These are phyloP conservation scores for Monosporozyma aerobia DNA, from an alignment of 805 yeast genomes.

Conservation along the genomic window DNA sequence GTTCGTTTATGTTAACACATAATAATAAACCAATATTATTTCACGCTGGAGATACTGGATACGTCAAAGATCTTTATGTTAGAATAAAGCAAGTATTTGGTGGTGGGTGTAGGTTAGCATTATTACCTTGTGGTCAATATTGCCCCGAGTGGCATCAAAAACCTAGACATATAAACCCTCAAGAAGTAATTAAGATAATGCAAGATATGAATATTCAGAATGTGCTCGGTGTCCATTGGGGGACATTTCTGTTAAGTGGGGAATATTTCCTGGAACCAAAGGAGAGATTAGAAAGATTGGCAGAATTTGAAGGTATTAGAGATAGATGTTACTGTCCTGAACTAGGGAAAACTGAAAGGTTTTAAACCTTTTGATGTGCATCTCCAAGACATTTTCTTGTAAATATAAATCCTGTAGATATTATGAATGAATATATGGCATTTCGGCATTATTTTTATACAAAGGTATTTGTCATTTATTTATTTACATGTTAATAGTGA, in stretches of 20 bases:
- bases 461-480: not conserved
- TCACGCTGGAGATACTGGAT: conserved; percentile 96
- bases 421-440: not conserved
- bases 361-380: conserved; percentile 12
- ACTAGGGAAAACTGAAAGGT: conserved; percentile 62
- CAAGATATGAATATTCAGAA: conserved; percentile 48
- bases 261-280: conserved; percentile 86
- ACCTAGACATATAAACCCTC: conserved; percentile 81
- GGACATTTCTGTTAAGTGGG: conserved; percentile 82
- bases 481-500: conserved; percentile 1
- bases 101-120: conserved; percentile 46
- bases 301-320: conserved; percentile 31
- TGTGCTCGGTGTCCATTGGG: conserved; percentile 92
- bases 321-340: conserved; percentile 50
- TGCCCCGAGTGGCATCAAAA: conserved; percentile 91
- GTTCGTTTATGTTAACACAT: conserved; percentile 65
- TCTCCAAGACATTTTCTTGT: not conserved
- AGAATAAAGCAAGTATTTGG: conserved; percentile 61
- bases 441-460: not conserved
- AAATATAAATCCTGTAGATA: not conserved
- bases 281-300: conserved; percentile 41
- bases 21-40: conserved; percentile 64
- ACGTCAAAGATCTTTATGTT: conserved; percentile 60
- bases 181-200: conserved; percentile 63
- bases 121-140: conserved; percentile 91